Conservation (phyloP, 139 green algal genomes). For the Chlorella sp. region DNA sequence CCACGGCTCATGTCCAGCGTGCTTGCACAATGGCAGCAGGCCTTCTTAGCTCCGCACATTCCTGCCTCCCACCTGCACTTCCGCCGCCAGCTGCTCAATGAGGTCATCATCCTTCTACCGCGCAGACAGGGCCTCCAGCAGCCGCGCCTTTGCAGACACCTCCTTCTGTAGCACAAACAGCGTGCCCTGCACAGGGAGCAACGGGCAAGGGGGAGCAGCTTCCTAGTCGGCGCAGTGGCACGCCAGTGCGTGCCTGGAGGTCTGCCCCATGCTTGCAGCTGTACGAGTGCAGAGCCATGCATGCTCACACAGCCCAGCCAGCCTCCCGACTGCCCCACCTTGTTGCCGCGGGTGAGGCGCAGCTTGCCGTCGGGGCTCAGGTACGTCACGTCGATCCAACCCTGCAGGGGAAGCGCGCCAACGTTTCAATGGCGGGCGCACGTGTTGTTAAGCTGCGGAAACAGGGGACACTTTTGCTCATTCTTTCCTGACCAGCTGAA, state of each 20-base stretch:
- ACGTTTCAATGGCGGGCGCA: neutral
- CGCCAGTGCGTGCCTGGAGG: too few relatives aligned
- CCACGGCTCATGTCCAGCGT: too few relatives aligned
- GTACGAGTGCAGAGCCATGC: too few relatives aligned
- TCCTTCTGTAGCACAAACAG: conserved; percentile 71
- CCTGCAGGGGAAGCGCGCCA: too few relatives aligned
- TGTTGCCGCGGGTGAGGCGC: conserved; percentile 86
- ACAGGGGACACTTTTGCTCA: neutral
- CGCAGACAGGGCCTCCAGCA: conserved; percentile 49
- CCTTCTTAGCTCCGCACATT: too few relatives aligned
- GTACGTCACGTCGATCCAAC: conserved; percentile 91
- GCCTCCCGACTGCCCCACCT: too few relatives aligned
- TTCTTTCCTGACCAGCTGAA: neutral
- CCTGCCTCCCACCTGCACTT: conserved; percentile 34
- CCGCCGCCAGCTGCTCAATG: conserved; percentile 35
- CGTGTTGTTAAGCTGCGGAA: neutral
- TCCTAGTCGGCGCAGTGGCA: too few relatives aligned
- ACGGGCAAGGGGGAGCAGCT: neutral
- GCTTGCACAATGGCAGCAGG: neutral
- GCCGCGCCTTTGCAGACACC: conserved; percentile 50
- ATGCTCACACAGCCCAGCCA: too few relatives aligned
- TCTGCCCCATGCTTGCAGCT: too few relatives aligned
- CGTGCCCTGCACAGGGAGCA: conserved; percentile 48
- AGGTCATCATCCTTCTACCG: conserved; percentile 1
- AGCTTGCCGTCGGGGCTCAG: conserved; percentile 67